Evolutionary conservation across 371 early-diverging fungal species (phyloP).

Genomic region (Apophysomyces variabilis): DNA sequence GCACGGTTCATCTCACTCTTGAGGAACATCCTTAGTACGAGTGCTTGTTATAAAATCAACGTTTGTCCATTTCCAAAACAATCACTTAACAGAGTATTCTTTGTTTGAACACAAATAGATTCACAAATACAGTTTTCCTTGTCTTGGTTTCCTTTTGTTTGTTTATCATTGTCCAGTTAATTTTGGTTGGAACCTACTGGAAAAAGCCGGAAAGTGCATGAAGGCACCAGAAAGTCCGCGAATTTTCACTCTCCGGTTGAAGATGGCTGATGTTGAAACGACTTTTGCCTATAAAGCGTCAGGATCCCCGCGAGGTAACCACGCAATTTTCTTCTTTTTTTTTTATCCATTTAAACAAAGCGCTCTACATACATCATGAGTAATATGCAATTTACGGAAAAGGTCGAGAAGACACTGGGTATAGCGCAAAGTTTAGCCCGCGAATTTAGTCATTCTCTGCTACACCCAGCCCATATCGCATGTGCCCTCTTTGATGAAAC

Average conservation of each 20-base stretch:
- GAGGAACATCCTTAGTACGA: too few species aligned
- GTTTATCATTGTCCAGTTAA: background rate
- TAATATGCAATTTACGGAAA: constrained; percentile 88
- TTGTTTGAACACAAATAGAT: too few species aligned
- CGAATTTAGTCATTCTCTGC: constrained; percentile 77
- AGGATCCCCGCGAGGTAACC: background rate
- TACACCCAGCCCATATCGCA: constrained; percentile 84
- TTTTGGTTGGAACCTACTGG: background rate
- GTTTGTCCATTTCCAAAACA: too few species aligned
- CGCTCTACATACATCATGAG: constrained; percentile 38
- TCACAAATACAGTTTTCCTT: too few species aligned
- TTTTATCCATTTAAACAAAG: background rate
- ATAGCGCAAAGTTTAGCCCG: constrained; percentile 76
- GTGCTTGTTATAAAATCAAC: too few species aligned
- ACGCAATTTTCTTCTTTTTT: background rate
- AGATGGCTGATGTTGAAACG: background rate
- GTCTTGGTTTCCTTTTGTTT: too few species aligned
- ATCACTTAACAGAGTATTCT: too few species aligned
- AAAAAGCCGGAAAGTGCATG: constrained; percentile 3
- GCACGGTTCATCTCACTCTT: too few species aligned
- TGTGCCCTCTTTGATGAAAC: constrained; percentile 79
- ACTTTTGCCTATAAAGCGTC: background rate
- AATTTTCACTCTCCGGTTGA: background rate
- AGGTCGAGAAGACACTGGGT: constrained; percentile 70
- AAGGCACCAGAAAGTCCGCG: background rate